Evolutionary conservation across 805 yeast genomes (phyloP).

Genomic region (Starmera dryadoides): DNA sequence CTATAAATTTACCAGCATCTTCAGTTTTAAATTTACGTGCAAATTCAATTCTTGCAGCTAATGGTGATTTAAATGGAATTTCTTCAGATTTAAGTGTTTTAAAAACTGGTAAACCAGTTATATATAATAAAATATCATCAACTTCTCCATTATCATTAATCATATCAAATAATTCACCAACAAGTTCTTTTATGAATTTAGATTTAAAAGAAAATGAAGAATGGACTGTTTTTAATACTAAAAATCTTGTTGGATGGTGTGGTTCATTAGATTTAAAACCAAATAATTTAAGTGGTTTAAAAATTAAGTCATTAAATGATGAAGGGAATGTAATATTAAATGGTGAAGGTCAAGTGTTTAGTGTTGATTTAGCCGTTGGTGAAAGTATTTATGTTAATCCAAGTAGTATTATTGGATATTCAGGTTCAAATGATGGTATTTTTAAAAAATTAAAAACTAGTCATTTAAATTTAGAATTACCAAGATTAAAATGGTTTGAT

Average conservation of each 20-base stretch:
- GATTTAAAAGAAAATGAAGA: slow-evolving; percentile 4
- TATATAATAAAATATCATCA: slow-evolving; percentile 11
- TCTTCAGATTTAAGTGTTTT: slow-evolving; percentile 3
- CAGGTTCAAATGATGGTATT: slow-evolving; percentile 8
- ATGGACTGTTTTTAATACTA: slow-evolving; percentile 11
- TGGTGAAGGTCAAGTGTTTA: slow-evolving; percentile 24
- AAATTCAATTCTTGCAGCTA: slow-evolving; percentile 16
- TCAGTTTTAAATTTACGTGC: slow-evolving; percentile 14
- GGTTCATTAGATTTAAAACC: slow-evolving; percentile 8
- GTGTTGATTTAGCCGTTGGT: slow-evolving; percentile 13
- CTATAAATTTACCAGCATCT: slow-evolving; percentile 18
- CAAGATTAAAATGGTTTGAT: background rate
- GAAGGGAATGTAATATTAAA: slow-evolving; percentile 22
- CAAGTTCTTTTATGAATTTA: slow-evolving; percentile 9
- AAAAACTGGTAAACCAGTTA: slow-evolving; percentile 8
- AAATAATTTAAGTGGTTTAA: slow-evolving; percentile 1
- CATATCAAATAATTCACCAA: slow-evolving; percentile 2
- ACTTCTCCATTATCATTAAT: slow-evolving; percentile 12
- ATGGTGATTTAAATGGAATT: slow-evolving; percentile 8
- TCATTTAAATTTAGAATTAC: background rate
- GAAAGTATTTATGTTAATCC: slow-evolving; percentile 19
- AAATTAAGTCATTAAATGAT: slow-evolving; percentile 8
- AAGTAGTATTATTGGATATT: slow-evolving; percentile 9
- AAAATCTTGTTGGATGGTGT: slow-evolving; percentile 13
- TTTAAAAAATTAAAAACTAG: slow-evolving; percentile 3